These are phyloP conservation scores for Colletotrichum gigasporum DNA, from an alignment of 2,329 filamentous ascomycete species.

Conservation along the genomic window DNA sequence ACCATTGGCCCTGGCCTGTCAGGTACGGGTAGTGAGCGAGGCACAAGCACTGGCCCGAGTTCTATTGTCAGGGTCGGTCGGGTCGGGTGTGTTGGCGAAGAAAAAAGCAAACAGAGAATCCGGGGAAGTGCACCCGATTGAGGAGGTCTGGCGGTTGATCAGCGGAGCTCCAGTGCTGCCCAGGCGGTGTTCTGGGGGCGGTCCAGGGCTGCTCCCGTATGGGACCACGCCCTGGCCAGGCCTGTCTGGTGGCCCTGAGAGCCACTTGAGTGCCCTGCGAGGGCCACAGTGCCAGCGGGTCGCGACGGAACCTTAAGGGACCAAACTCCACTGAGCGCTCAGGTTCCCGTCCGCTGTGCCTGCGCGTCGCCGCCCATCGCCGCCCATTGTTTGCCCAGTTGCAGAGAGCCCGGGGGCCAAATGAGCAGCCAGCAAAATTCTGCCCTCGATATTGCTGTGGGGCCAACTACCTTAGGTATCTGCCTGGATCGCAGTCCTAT, in stretches of 20 bases:
- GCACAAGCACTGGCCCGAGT: background rate
- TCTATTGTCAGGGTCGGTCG: background rate
- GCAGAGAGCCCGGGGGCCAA: background rate
- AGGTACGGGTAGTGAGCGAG: background rate
- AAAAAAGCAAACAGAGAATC: slow-evolving; percentile 9
- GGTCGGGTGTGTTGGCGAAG: background rate
- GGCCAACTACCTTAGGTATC: background rate
- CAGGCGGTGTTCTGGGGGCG: background rate
- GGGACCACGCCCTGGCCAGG: too few relatives aligned
- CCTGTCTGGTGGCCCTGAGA: too few relatives aligned
- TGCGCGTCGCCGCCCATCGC: background rate
- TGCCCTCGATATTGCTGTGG: background rate
- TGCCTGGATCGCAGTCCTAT: background rate
- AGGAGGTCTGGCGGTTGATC: slow-evolving; percentile 18
- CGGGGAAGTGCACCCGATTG: slow-evolving; percentile 18
- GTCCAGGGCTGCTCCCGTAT: too few relatives aligned
- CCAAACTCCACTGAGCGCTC: background rate
- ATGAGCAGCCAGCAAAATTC: background rate
- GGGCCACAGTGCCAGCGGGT: background rate
- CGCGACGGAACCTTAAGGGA: slow-evolving; percentile 12
- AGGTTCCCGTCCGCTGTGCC: background rate
- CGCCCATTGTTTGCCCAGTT: background rate
- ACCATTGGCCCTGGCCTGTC: background rate
- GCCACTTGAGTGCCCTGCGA: too few relatives aligned
- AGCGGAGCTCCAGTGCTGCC: slow-evolving; percentile 12